These are phyloP conservation scores for Amanita exitialis DNA, from an alignment of 768 basidiomycete genomes.

Conservation along the genomic window DNA sequence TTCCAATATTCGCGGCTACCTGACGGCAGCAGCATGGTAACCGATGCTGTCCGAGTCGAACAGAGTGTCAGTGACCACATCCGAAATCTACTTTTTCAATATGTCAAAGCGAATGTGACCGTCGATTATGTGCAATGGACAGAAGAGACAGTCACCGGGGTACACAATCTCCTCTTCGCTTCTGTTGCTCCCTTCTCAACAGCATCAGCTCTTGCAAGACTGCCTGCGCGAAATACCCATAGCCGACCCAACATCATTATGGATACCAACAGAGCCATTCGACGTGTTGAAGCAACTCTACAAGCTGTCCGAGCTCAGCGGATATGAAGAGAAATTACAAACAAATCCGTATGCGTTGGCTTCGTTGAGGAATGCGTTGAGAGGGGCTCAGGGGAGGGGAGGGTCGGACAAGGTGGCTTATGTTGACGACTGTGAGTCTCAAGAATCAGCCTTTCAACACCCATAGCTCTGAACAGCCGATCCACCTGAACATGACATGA, in stretches of 20 bases:
- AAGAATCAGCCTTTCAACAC: neutral
- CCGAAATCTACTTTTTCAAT: slow-evolving; percentile 41
- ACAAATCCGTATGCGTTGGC: slow-evolving; percentile 23
- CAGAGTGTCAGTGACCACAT: slow-evolving; percentile 33
- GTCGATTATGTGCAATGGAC: slow-evolving; percentile 48
- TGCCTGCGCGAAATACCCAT: slow-evolving; percentile 33
- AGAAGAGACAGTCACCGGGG: slow-evolving; percentile 36
- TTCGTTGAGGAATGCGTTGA: slow-evolving; percentile 22
- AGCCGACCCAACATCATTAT: slow-evolving; percentile 39
- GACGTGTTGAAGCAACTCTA: slow-evolving; percentile 27
- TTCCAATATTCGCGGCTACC: neutral
- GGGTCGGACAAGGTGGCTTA: slow-evolving; percentile 28
- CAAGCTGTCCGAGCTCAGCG: slow-evolving; percentile 20
- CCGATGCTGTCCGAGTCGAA: slow-evolving; percentile 8
- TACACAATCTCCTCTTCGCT: slow-evolving; percentile 7
- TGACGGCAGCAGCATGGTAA: neutral
- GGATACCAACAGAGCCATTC: slow-evolving; percentile 47
- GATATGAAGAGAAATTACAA: slow-evolving; percentile 37
- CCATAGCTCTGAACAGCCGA: slow-evolving; percentile 2
- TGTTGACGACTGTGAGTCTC: slow-evolving; percentile 25
- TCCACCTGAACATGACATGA: slow-evolving; percentile 7
- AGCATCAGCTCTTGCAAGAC: slow-evolving; percentile 27
- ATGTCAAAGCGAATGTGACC: slow-evolving; percentile 42
- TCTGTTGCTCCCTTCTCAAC: neutral
- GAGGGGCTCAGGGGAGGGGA: slow-evolving; percentile 14